Evolutionary conservation across 768 basidiomycete genomes (phyloP).

Genomic region (Agaricus blazei): DNA sequence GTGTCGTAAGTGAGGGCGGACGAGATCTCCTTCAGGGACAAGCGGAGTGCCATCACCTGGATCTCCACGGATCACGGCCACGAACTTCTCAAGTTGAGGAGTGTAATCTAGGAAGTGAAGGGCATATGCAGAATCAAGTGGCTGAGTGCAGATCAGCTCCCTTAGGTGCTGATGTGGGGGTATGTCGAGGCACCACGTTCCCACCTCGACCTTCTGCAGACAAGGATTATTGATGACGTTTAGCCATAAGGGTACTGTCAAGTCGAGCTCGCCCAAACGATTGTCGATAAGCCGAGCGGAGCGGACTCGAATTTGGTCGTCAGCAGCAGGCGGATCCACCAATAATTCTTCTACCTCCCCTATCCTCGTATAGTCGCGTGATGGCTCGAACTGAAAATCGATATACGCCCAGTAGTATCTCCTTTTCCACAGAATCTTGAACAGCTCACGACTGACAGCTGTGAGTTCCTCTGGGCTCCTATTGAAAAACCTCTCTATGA

Average conservation of each 20-base stretch:
- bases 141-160: neutral
- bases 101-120: neutral
- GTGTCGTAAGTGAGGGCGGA: neutral
- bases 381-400: neutral
- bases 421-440: neutral
- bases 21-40: neutral
- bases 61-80: neutral
- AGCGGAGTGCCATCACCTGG: neutral
- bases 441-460: neutral
- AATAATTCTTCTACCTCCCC: neutral
- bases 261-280: neutral
- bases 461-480: neutral
- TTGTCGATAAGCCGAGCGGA: neutral
- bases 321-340: neutral
- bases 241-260: neutral
- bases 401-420: neutral
- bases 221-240: neutral
- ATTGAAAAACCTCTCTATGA: neutral
- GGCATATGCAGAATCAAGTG: neutral
- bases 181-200: neutral
- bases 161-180: neutral
- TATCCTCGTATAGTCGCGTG: neutral
- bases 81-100: neutral
- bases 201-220: neutral
- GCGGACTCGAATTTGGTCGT: neutral